A percentile compares a stretch with the other conserved stretches of the same genome.
phyloP scores from a whole-genome alignment of 139 green algal species.

The Parachlorella kessleri region DNA sequence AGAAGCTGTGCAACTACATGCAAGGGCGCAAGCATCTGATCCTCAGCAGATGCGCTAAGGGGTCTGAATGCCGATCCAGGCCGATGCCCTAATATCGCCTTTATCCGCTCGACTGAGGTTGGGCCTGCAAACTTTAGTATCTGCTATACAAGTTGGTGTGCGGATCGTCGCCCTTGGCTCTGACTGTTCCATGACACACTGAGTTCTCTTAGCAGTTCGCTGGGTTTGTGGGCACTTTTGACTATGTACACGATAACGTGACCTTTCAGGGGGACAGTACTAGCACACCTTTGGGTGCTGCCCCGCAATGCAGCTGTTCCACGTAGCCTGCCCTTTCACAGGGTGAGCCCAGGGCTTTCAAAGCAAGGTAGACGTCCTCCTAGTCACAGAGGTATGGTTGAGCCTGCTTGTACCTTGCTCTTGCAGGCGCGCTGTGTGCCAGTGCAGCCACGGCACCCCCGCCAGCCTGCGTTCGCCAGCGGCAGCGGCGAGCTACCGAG shows the following conservation, averaged over 20 bases:
- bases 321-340: constrained; percentile 10
- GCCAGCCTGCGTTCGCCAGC: neutral
- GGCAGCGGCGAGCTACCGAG: constrained; percentile 1
- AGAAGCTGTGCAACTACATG: too few relatives aligned
- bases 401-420: neutral
- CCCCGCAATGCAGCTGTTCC: neutral
- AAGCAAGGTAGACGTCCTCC: too few relatives aligned
- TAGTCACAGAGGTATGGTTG: neutral
- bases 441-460: constrained; percentile 9
- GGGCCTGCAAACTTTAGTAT: neutral
- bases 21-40: too few relatives aligned
- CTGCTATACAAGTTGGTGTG: neutral
- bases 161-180: neutral
- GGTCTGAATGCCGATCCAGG: too few relatives aligned
- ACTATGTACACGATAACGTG: neutral
- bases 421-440: constrained; percentile 14
- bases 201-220: neutral
- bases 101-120: too few relatives aligned
- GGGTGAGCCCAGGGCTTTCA: too few relatives aligned
- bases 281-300: neutral
- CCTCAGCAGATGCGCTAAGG: too few relatives aligned
- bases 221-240: neutral
- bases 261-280: too few relatives aligned
- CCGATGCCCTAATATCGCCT: too few relatives aligned
- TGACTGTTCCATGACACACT: neutral